These are phyloP conservation scores for Emmonsia crescens DNA, from an alignment of 2,329 filamentous ascomycete species.

Conservation along the genomic window DNA sequence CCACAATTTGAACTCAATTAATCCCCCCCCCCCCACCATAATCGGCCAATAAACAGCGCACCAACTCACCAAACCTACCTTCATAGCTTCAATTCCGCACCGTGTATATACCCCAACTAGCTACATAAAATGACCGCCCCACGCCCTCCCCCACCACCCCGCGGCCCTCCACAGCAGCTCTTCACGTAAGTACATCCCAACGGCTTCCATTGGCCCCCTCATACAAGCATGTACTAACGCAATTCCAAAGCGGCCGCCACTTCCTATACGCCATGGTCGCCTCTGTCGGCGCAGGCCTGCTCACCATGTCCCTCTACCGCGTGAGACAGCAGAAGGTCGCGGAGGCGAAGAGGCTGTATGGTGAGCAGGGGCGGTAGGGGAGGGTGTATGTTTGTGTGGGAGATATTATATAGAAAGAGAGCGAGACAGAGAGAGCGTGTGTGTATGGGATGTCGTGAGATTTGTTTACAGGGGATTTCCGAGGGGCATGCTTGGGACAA, in stretches of 20 bases:
- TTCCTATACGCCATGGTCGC: conserved; percentile 2
- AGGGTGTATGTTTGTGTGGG: background rate
- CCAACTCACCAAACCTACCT: no score
- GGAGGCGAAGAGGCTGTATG: background rate
- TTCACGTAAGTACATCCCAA: background rate
- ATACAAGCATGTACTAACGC: background rate
- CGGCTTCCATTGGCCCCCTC: no score
- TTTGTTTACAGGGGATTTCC: background rate
- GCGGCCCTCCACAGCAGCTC: background rate
- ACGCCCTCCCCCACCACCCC: conserved; percentile 9
- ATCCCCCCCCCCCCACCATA: no score
- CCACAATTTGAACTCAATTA: no score
- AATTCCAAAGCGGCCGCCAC: background rate
- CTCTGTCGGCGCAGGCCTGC: background rate
- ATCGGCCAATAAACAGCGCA: no score
- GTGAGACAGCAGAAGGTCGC: background rate
- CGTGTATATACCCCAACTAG: background rate
- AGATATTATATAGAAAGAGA: background rate
- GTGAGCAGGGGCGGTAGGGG: background rate
- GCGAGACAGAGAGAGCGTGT: background rate
- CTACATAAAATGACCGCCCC: background rate
- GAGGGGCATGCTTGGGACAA: background rate
- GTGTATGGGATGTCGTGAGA: background rate
- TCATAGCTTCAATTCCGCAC: no score
- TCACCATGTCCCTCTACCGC: background rate